Evolutionary conservation across 169 alveolate genomes (phyloP), one percentile per base, ranked within the genome.

Genomic region (Plasmodium adleri): DNA sequence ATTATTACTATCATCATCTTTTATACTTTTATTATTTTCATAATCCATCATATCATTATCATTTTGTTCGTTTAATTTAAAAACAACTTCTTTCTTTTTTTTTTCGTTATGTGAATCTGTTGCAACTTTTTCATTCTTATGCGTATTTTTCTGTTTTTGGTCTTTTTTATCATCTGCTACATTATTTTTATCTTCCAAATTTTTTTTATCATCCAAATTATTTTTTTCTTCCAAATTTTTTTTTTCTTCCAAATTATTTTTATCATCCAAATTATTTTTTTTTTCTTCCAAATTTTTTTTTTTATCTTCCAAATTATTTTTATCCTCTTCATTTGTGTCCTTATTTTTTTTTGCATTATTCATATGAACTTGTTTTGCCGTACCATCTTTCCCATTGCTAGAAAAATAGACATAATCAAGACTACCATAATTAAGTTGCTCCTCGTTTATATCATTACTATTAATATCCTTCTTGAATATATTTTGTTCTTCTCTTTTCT

Each of bases 401-500:
- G 88, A 76, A 43, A 76, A 76, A 45, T 76, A 76, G 6, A 76
- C 74, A 64, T 63, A 58, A 20, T 76, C 88, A 56, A 74, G 32
- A 26, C 88, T 74, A 52, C 63, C 22, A 20, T 8, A 63, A 22
- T 43, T 64, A n/a, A 24, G 58, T 24, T 66, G 43, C 13, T 20
- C 26, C 15, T 49, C 50, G 1, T 15, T 22, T 8, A 3, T n/a
- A 26, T 32, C 47, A 56, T 20, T 5, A 0, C 43, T 12, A 43
- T 17, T 8, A 0, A 52, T 66, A 12, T n/a, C 26, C 24, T 43
- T 39, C 15, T 62, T 60, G 2, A 8, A 28, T 20, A 7, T 47
- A 1, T 26, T 20, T 54, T 28, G 68, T 54, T 28, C 75, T 24
- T 66, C 70, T 3, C 50, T 12, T 15, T 50, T 12, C 22, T 49